Conservation (phyloP, 2,329 filamentous ascomycete genomes). For the Ceratocystis alfenasii region DNA sequence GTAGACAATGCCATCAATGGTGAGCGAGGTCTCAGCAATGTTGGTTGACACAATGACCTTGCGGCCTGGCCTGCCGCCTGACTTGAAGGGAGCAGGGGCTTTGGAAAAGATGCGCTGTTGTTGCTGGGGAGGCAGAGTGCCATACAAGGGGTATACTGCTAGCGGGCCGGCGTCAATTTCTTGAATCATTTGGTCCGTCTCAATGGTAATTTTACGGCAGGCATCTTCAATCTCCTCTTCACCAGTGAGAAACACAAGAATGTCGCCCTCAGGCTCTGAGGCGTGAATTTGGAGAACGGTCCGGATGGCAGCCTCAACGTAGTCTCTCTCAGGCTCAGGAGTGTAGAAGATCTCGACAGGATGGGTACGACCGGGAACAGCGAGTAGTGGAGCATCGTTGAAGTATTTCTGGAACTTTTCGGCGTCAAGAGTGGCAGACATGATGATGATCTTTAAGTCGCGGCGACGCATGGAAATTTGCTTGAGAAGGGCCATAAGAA, state of each 20-base stretch:
- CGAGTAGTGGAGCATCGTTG: conserved; percentile 81
- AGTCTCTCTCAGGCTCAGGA: conserved; percentile 87
- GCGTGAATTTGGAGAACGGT: conserved; percentile 96
- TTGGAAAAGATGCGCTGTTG: conserved; percentile 94
- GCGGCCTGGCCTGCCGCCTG: conserved; percentile 74
- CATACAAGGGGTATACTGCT: conserved; percentile 85
- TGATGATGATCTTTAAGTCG: conserved; percentile 96
- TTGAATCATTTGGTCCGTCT: conserved; percentile 80
- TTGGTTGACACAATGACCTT: conserved; percentile 94
- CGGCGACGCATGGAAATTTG: conserved; percentile 69
- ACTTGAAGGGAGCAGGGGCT: conserved; percentile 58
- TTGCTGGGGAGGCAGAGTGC: conserved; percentile 79
- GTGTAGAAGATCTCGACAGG: conserved; percentile 99
- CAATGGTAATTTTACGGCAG: conserved; percentile 77
- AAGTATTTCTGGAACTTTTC: conserved; percentile 98
- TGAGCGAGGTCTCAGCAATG: conserved; percentile 94
- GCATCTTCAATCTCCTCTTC: conserved; percentile 98
- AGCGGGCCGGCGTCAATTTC: conserved; percentile 87
- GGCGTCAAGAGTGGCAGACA: conserved; percentile 94
- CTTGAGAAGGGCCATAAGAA: conserved; percentile 92
- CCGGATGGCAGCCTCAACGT: conserved; percentile 86
- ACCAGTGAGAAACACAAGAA: conserved; percentile 88
- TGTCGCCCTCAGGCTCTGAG: conserved; percentile 81
- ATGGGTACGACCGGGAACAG: conserved; percentile 87
- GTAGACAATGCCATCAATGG: conserved; percentile 97